Base-by-base conservation (phyloP, 306 rosid species). In the Lathyrus sativus region DNA sequence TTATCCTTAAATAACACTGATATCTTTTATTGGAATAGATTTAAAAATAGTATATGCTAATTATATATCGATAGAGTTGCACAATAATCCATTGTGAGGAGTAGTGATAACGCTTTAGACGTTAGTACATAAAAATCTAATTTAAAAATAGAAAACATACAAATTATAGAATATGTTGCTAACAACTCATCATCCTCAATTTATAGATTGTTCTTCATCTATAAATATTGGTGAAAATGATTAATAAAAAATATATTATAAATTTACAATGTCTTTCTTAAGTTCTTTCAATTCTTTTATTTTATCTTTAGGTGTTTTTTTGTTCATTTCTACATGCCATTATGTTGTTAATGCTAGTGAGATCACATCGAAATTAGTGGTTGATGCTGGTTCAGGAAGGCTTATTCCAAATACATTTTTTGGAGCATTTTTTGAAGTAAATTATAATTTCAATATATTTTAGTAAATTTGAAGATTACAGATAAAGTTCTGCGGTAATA, bases 401-500 rank as follows among this genome's bases (percentile, higher is more conserved):
- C 74, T n/a, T 43, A 86, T 89, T 18, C 77, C 96, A 0, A 61
- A 85, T 0, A 86, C 91, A 6, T 83, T 86, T n/a, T 89, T 86
- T 63, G 96, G 96, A 67, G 48, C 77, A 67, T 89, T 86, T 76
- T 88, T 86, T 56, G 89, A 86, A 80, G 91, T 81, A 62, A 54
- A 10, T 22, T 22, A 54, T 17, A 48, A 0, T 18, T n/a, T 48
- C 15, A 15, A 50, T 14, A 17, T 17, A 24, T 50, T 50, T 50
- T 7, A 8, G 6, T 46, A 6, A 46, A 7, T 46, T 3, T 14
- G 3, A 14, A 46, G 10, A 46, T 46, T 11, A 31, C 6, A 4
- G 5, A 31, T 31, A 31, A 31, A 31, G 1, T 31, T 2, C 7
- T 31, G 3, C 5, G 1, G 6, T 31, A 31, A 31, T 31, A 1